These are phyloP conservation scores for Rosa chinensis DNA, from an alignment of 306 rosid genomes.

Conservation along the genomic window DNA sequence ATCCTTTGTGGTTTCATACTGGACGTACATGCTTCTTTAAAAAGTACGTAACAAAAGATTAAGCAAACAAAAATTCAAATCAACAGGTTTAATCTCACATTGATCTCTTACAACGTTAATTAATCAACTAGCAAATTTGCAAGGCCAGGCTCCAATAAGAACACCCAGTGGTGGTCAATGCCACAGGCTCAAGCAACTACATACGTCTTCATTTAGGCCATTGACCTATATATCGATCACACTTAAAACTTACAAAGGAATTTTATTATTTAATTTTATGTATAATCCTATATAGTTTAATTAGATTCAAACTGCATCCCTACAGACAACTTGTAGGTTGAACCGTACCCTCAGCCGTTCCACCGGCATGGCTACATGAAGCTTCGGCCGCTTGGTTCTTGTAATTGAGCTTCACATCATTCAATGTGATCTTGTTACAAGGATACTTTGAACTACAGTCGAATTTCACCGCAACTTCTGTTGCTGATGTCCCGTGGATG, in stretches of 20 bases:
- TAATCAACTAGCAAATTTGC: not conserved
- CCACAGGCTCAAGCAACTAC: not conserved
- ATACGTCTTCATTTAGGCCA: not conserved
- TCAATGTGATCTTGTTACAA: constrained; percentile 23
- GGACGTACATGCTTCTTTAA: not conserved
- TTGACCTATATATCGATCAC: not conserved
- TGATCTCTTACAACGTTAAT: not conserved
- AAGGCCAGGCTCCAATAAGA: not conserved
- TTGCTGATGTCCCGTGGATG: constrained; percentile 36
- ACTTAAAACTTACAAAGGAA: not conserved
- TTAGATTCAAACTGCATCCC: not conserved
- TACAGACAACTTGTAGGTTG: constrained; percentile 36
- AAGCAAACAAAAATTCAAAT: not conserved
- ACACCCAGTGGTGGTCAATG: not conserved
- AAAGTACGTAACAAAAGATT: not conserved
- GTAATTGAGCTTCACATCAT: constrained; percentile 31
- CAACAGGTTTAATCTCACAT: not conserved
- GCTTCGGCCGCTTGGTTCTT: constrained; percentile 23
- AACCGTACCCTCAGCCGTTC: constrained; percentile 31
- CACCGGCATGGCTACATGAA: constrained; percentile 24
- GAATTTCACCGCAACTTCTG: constrained; percentile 34
- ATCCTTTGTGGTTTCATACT: not conserved
- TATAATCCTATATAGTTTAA: not conserved
- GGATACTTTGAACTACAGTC: constrained; percentile 32
- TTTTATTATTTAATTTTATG: not conserved